phyloP scores from a whole-genome alignment of 371 early-diverging fungal genomes.

The Dichotomocladium elegans region DNA sequence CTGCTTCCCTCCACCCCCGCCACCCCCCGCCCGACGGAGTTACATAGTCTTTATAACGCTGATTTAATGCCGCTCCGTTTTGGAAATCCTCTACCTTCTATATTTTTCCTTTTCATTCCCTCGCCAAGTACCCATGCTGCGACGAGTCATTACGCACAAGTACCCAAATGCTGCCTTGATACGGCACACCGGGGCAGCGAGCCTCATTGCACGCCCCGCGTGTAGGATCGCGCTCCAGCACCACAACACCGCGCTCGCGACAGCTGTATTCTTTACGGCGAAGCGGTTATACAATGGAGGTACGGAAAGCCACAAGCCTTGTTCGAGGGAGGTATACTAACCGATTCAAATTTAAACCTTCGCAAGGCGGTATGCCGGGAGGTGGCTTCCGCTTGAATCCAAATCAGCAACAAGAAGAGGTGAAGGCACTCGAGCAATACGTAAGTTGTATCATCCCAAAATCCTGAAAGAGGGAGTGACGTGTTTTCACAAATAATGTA shows the following conservation, averaged over 20 bases:
- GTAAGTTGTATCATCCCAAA: constrained; percentile 10
- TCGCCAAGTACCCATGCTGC: not conserved
- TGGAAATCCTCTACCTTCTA: not conserved
- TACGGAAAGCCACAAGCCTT: not conserved
- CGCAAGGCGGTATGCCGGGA: constrained; percentile 13
- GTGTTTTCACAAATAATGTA: not conserved
- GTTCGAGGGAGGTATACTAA: not conserved
- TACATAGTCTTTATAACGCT: too few relatives aligned
- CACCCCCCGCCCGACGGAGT: too few relatives aligned
- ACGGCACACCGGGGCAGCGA: not conserved
- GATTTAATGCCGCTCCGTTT: too few relatives aligned
- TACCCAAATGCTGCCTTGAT: not conserved
- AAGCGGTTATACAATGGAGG: constrained; percentile 10
- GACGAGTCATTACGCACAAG: not conserved
- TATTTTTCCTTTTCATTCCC: not conserved
- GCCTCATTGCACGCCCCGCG: not conserved
- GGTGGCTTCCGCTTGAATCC: constrained; percentile 39
- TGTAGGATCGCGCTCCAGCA: not conserved
- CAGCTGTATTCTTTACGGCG: not conserved
- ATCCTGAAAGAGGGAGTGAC: not conserved
- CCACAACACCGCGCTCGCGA: not conserved
- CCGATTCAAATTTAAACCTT: not conserved
- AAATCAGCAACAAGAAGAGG: constrained; percentile 34
- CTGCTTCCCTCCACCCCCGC: too few relatives aligned
- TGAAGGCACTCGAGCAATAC: constrained; percentile 39